A percentile compares a stretch with the other conserved stretches of the same genome.
Conservation (phyloP, 148 eudicot genomes). For the Suaeda aralocaspica region DNA sequence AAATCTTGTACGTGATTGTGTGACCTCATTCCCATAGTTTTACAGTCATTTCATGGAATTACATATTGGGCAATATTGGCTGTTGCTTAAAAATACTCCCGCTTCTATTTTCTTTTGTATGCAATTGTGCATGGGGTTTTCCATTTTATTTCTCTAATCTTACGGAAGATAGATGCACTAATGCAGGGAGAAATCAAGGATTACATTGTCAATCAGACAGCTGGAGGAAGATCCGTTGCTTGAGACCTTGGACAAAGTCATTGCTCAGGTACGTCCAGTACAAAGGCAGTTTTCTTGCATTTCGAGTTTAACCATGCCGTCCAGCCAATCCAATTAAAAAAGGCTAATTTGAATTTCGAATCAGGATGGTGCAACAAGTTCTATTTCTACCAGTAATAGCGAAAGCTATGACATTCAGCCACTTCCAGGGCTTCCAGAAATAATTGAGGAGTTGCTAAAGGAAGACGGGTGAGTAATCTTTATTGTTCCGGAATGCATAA, state of each 20-base stretch:
- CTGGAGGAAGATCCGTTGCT: slow-evolving; percentile 88
- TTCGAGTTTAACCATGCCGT: background rate
- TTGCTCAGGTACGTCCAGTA: slow-evolving; percentile 63
- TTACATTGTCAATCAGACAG: slow-evolving; percentile 83
- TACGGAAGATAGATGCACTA: slow-evolving; percentile 42
- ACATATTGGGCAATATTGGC: background rate
- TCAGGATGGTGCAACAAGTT: slow-evolving; percentile 54
- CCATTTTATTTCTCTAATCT: background rate
- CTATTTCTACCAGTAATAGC: slow-evolving; percentile 37
- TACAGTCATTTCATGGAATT: background rate
- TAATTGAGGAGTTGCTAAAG: slow-evolving; percentile 59
- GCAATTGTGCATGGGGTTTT: background rate
- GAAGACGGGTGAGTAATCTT: slow-evolving; percentile 66
- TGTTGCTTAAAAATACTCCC: background rate
- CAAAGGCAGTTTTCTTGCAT: background rate
- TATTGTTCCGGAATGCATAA: background rate
- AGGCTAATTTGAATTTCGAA: background rate
- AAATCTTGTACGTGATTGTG: background rate
- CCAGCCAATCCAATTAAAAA: background rate
- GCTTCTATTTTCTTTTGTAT: background rate
- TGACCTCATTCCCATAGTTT: background rate
- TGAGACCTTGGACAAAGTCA: slow-evolving; percentile 92
- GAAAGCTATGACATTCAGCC: slow-evolving; percentile 58
- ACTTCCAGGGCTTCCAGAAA: slow-evolving; percentile 75
- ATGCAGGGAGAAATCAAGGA: slow-evolving; percentile 69